Conservation (phyloP, 202 grass and related monocot genomes). For the Miscanthus sacchariflorus region DNA sequence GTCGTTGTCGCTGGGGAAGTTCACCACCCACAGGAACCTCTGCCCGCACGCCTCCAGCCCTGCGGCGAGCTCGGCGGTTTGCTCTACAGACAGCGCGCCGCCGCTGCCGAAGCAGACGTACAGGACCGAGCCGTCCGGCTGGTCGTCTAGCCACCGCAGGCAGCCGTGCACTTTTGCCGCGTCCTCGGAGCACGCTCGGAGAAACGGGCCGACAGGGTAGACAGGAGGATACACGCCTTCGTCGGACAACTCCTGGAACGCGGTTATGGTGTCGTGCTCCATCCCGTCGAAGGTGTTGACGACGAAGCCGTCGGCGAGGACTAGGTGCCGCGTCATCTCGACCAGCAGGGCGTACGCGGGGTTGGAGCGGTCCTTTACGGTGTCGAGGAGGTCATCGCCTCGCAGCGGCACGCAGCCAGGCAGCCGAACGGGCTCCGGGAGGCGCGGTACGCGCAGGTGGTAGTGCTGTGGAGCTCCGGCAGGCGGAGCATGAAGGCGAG, state of each 20-base stretch:
- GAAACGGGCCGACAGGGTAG: conserved; percentile 61
- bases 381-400: conserved; percentile 38
- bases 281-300: conserved; percentile 67
- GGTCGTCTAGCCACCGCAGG: conserved; percentile 62
- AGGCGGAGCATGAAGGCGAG: conserved; percentile 28
- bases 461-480: conserved; percentile 40
- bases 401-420: conserved; percentile 57
- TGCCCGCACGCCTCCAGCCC: conserved; percentile 62
- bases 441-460: conserved; percentile 43
- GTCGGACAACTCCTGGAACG: conserved; percentile 29
- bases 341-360: neutral
- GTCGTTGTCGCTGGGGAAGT: conserved; percentile 53
- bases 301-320: conserved; percentile 53
- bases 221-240: conserved; percentile 43
- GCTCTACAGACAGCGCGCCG: conserved; percentile 45
- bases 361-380: conserved; percentile 30
- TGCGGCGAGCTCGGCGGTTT: conserved; percentile 56
- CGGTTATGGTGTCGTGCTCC: conserved; percentile 46
- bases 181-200: conserved; percentile 20
- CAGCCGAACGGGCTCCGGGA: conserved; percentile 51
- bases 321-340: neutral
- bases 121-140: conserved; percentile 58
- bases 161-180: neutral
- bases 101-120: conserved; percentile 70
- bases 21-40: conserved; percentile 67